These are phyloP conservation scores for Aspergillus tanneri DNA, from an alignment of 2,329 filamentous ascomycete genomes.

Conservation along the genomic window DNA sequence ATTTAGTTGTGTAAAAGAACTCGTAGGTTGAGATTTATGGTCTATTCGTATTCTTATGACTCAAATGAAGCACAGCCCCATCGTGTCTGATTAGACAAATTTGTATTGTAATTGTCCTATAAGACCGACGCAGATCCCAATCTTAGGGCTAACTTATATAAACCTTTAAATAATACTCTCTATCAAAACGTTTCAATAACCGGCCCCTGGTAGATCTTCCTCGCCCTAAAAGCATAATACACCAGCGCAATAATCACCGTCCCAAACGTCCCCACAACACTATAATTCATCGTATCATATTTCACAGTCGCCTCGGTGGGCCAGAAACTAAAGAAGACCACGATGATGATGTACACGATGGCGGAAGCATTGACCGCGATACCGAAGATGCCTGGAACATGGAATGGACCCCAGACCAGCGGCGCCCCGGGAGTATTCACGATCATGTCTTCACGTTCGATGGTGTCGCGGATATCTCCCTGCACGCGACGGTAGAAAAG, in stretches of 20 bases:
- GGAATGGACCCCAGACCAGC: constrained; percentile 33
- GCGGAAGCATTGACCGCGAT: constrained; percentile 46
- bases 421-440: constrained; percentile 28
- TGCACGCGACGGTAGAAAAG: constrained; percentile 31
- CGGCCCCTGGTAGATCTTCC: constrained; percentile 35
- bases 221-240: constrained; percentile 42
- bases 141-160: too few relatives aligned
- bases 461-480: constrained; percentile 23
- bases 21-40: too few relatives aligned
- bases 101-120: too few relatives aligned
- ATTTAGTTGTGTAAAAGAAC: too few relatives aligned
- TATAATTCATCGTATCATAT: constrained; percentile 49
- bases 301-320: constrained; percentile 41
- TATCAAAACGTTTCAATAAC: constrained; percentile 21
- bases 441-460: constrained; percentile 17
- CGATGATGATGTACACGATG: constrained; percentile 46
- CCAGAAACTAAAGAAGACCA: constrained; percentile 53
- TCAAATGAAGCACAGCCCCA: too few relatives aligned
- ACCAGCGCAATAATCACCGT: constrained; percentile 41
- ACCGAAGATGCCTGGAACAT: constrained; percentile 35
- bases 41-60: too few relatives aligned
- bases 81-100: too few relatives aligned
- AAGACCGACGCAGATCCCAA: too few relatives aligned
- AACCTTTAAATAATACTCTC: background rate
- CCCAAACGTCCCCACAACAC: constrained; percentile 43